These are phyloP conservation scores for Gloeostereum incarnatum DNA, from an alignment of 768 basidiomycete species.

Conservation along the genomic window DNA sequence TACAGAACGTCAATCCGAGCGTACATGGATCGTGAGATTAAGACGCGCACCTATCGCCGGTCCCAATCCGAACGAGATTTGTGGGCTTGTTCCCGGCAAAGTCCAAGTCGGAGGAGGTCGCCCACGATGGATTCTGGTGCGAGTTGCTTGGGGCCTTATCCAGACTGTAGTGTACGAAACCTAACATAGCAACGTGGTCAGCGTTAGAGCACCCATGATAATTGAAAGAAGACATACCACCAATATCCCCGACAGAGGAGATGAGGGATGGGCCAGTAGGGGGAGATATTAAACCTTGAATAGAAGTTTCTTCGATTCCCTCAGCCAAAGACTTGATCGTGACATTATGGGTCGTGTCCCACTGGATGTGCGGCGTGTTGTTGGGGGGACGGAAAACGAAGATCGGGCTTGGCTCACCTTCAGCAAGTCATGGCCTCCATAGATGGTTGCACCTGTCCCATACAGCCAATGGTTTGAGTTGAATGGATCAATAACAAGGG, in stretches of 20 bases:
- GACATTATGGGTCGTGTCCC: conserved; percentile 53
- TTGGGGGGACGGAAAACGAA: not conserved
- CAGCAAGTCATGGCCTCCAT: conserved; percentile 47
- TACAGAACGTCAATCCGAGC: conserved; percentile 7
- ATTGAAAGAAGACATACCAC: conserved; percentile 23
- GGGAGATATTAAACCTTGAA: conserved; percentile 50
- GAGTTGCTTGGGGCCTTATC: conserved; percentile 19
- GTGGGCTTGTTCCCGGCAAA: conserved; percentile 30
- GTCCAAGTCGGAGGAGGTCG: conserved; percentile 28
- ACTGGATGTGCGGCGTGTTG: conserved; percentile 19
- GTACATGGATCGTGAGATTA: not conserved
- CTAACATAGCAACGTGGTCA: conserved; percentile 8
- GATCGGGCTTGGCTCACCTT: conserved; percentile 16
- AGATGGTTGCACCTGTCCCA: conserved; percentile 60
- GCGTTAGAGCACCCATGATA: not conserved
- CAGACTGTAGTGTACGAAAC: conserved; percentile 28
- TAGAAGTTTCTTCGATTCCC: conserved; percentile 56
- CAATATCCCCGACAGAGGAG: conserved; percentile 46
- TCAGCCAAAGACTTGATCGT: conserved; percentile 51
- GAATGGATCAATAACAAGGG: conserved; percentile 52
- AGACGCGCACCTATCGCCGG: conserved; percentile 26
- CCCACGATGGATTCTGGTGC: conserved; percentile 25
- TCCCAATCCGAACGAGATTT: conserved; percentile 35
- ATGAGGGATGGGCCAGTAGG: conserved; percentile 48
- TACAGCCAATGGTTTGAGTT: conserved; percentile 65